Evolutionary conservation across 1,284 basidiomycete genomes (phyloP), one percentile per base, ranked within the genome.

Genomic region (Sanghuangporus baumii): DNA sequence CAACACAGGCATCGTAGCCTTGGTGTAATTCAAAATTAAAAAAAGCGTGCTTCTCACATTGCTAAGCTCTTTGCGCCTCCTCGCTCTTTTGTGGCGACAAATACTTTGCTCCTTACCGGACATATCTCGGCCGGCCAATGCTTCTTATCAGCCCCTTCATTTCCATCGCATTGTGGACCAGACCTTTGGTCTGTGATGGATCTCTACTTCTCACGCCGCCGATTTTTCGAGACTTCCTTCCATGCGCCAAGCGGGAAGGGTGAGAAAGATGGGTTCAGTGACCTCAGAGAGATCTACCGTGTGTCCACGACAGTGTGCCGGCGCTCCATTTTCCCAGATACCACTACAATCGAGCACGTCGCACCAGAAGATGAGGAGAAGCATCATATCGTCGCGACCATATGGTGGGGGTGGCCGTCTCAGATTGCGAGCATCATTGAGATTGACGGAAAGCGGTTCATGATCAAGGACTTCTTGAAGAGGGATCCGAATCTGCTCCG

Each of bases 121-220:
- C 31, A 36, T 37, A 37, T n/a, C 16, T 37, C n/a, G 31, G 2
- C 34, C 50, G n/a, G 11, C n/a, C 16, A 11, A 6, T 57, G 18
- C 20, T n/a, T 47, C 56, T 16, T 16, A n/a, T 31, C 38, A 9
- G 1, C 26, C 14, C 36, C 18, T 23, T 5, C 40, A 14, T 31
- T 43, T 23, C 56, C n/a, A 31, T 31, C 14, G 6, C 26, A 31
- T 31, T n/a, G 7, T 18, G 14, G 43, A 3, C 3, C 47, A 11
- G 18, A n/a, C 7, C 5, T 16, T 31, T 23, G 4, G 14, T n/a
- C 23, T 31, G 26, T 31, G 26, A 52, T 60, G 48, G 48, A 31
- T 37, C 59, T 60, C 12, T 60, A 60, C n/a, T 60, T 60, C 38
- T 60, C 59, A n/a, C 59, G 59, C 20, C 59, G 47, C 8, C 59